Evolutionary conservation across 495 filamentous ascomycete genomes (phyloP), one percentile per base, ranked within the genome.

Genomic region (Aspergillus steynii): DNA sequence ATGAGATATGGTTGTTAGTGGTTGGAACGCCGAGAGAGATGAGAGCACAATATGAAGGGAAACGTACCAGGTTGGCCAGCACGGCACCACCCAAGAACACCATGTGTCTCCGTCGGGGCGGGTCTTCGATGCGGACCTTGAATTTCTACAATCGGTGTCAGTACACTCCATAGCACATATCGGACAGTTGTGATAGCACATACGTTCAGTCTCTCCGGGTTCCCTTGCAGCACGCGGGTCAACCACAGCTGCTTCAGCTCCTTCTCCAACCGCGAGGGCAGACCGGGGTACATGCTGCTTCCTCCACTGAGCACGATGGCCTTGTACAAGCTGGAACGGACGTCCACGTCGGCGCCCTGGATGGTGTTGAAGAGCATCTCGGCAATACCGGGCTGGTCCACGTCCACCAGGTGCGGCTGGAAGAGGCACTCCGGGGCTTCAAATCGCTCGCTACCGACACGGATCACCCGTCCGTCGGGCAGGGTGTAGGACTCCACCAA

Each of bases 351-450:
- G 58, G 95, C 93, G 34, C 88, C 77, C 75, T 98, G 95, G 69
- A 99, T 98, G 31, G 93, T 98, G 80, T 99, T 96, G 86, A 98
- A 98, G 50, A 99, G 82, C 74, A 97, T 88, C 68, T 99, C 95
- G 59, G 92, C 93, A 59, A 99, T 96, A 62, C 95, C 95, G 12
- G 93, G 92, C 69, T 98, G 93, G 69, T 99, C 95, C 57, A 96
- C 94, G 71, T 99, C 95, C 28, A 99, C 94, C 48, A 99, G 80
- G 75, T 99, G 95, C 53, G 95, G 95, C 80, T 99, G 95, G 88
- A 99, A 99, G 51, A 99, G 82, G 74, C 96, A 98, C 73, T 99
- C 95, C 55, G 95, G 93, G 2, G 95, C 95, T 78, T 99, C 95
- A 75, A 99, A 99, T 25, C 95, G 87, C 75, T 99, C 95, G 67